Evolutionary conservation across 2,329 filamentous ascomycete species (phyloP).

Genomic region (Calonectria ilicicola): DNA sequence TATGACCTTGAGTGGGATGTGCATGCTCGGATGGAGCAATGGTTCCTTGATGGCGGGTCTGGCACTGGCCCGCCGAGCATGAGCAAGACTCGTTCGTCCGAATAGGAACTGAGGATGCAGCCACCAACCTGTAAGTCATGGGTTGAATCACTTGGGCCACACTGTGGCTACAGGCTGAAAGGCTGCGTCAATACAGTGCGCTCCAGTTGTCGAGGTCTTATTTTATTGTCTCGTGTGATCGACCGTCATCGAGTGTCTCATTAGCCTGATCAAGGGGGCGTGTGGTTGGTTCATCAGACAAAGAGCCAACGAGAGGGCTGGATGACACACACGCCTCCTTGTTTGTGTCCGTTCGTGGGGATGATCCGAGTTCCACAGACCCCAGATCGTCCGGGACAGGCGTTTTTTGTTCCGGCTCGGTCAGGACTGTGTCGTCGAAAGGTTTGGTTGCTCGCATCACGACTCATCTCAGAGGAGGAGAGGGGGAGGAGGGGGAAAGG

Average conservation of each 20-base stretch:
- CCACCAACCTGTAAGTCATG: background rate
- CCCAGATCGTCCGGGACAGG: conserved; percentile 20
- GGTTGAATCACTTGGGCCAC: background rate
- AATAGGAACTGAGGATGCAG: background rate
- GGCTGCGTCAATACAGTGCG: background rate
- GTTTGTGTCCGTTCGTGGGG: background rate
- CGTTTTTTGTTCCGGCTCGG: background rate
- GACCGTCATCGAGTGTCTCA: conserved; percentile 11
- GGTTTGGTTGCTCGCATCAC: background rate
- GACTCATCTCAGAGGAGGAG: background rate
- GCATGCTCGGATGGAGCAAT: background rate
- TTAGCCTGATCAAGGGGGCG: background rate
- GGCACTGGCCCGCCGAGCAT: background rate
- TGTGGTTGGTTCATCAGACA: background rate
- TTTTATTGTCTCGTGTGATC: background rate
- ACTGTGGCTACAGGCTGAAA: background rate
- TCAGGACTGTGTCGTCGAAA: background rate
- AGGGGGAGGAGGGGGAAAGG: background rate
- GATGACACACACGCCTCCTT: background rate
- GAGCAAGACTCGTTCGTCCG: background rate
- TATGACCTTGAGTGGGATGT: background rate
- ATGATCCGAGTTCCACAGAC: conserved; percentile 8
- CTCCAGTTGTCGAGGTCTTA: background rate
- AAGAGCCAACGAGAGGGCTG: conserved; percentile 5
- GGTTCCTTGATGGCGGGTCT: background rate